Base-by-base conservation (phyloP, 306 rosid species). In the Neltuma alba region DNA sequence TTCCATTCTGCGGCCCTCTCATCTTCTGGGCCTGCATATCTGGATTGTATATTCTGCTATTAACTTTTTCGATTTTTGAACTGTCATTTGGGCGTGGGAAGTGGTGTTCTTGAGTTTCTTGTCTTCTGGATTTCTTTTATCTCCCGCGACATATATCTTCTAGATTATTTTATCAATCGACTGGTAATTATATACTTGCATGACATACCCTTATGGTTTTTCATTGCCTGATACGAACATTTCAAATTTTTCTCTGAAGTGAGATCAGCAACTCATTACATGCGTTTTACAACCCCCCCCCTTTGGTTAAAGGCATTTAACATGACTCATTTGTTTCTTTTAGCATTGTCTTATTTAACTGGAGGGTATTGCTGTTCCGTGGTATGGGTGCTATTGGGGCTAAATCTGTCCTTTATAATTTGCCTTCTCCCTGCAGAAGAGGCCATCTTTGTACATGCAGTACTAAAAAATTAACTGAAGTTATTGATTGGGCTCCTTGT, bases 361-460 rank as follows among this genome's bases (percentile, higher is more conserved):
- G 61, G 4, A 54, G 27, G 14, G 5, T 54, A 20, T 52, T 40
- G 67, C 50, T 76, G 15, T 16, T 67, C n/a, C 20, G 64, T 42
- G 70, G 66, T 70, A 0, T 48, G 81, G 37, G 50, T 65, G 72
- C 58, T 75, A 42, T 60, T 78, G 79, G 52, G 16, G 60, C 36
- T 70, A 41, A 69, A 36, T 61, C 77, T 37, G 54, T 76, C 71
- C 55, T 45, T 44, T 55, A 50, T 80, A 40, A n/a, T 48, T 48
- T 79, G 44, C 76, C 66, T 77, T 30, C 44, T 61, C 33, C 54
- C 16, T 84, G 88, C 89, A 91, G 97, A 94, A 86, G 76, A 78
- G 81, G 78, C 15, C 68, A 73, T 77, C 74, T 23, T 65, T 79
- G 70, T 72, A 73, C 63, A 57, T 81, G 83, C 83, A 27, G 70